Evolutionary conservation across 2,329 filamentous ascomycete genomes (phyloP), one percentile per base, ranked within the genome.

Genomic region (Septoria linicola): DNA sequence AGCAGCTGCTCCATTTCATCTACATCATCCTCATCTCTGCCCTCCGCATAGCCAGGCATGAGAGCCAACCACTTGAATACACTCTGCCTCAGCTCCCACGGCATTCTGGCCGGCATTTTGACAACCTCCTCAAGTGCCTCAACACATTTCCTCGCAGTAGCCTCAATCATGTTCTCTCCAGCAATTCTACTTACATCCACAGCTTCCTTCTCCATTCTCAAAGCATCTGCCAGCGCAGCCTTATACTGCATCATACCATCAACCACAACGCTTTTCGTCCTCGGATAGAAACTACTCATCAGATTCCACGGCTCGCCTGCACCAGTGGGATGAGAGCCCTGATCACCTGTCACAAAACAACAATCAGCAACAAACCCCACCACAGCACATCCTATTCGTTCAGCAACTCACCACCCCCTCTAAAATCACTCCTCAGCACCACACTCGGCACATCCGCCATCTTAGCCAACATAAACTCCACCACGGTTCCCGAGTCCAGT

Each of bases 401-500:
- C n/a, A n/a, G n/a, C n/a, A n/a, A n/a, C n/a, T n/a, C n/a, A n/a
- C n/a, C n/a, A 6, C 54, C 54, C 27, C 47, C 46, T 10, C 54
- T 36, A 21, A 57, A 57, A 17, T 57, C 54, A 17, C 46, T 51
- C n/a, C 54, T 11, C 27, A 57, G 40, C 2, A 57, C 54, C 3
- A 57, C 54, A n/a, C 32, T 37, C 2, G 54, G 54, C 19, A 57
- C 51, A 35, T 57, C 54, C 4, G 54, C 54, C 25, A 57, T 47
- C 13, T 57, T 57, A 2, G 54, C 51, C 13, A 57, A 40, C 51
- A 54, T 54, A 43, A 49, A 57, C 31, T 57, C 54, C 8, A 57
- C 51, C 13, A 57, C 54, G 17, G 54, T 57, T 23, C 54, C 54
- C 13, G 54, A 57, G 14, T 57, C 54, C 39, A 57, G 36, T 32